Conservation (phyloP, 345 rosid genomes). For the Eucalyptus curtisii region DNA sequence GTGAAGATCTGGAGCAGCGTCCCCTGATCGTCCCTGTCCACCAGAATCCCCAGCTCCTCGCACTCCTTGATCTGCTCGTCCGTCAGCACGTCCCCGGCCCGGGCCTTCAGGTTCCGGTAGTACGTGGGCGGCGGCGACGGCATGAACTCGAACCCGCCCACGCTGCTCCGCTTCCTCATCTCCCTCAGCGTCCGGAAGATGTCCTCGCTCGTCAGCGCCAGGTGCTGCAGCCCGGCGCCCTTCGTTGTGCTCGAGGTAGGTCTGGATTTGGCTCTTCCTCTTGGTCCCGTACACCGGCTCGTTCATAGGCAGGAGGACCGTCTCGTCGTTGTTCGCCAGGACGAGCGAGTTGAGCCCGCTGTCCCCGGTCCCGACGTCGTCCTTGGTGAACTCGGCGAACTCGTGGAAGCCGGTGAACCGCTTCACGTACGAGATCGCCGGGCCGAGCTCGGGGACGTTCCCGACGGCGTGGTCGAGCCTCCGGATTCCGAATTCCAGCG, state of each 20-base stretch:
- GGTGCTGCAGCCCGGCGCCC: conserved; percentile 83
- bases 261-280: conserved; percentile 94
- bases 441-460: conserved; percentile 65
- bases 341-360: conserved; percentile 85
- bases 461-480: conserved; percentile 91
- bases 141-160: conserved; percentile 94
- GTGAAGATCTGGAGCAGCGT: conserved; percentile 92
- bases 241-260: conserved; percentile 87
- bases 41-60: conserved; percentile 83
- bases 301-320: conserved; percentile 67
- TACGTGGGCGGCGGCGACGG: conserved; percentile 91
- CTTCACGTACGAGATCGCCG: conserved; percentile 51
- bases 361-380: conserved; percentile 83
- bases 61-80: conserved; percentile 83
- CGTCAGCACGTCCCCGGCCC: conserved; percentile 62
- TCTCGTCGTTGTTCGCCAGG: conserved; percentile 68
- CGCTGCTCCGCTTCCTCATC: conserved; percentile 66
- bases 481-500: conserved; percentile 61
- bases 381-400: conserved; percentile 88
- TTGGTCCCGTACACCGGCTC: conserved; percentile 91
- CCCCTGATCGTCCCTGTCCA: conserved; percentile 93
- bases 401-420: conserved; percentile 82
- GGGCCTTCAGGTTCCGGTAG: conserved; percentile 55
- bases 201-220: conserved; percentile 65
- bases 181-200: conserved; percentile 72